These are phyloP conservation scores for Alternaria sp. DNA, from an alignment of 2,329 filamentous ascomycete species.

Conservation along the genomic window DNA sequence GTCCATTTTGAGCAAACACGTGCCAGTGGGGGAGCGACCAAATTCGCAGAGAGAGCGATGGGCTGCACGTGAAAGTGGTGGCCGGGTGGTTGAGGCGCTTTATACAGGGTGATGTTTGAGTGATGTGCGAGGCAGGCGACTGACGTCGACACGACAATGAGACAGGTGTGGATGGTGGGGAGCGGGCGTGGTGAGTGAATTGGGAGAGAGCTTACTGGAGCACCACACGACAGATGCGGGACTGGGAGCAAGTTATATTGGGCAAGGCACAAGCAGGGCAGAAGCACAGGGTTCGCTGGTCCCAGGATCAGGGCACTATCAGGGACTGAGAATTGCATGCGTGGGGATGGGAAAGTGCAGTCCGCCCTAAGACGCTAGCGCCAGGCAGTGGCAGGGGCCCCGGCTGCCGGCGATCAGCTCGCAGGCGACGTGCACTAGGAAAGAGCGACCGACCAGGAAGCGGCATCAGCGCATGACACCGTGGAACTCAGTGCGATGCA, in stretches of 20 bases:
- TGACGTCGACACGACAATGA: conserved; percentile 1
- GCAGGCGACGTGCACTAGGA: conserved; percentile 9
- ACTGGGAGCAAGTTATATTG: conserved; percentile 24
- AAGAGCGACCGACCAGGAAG: neutral
- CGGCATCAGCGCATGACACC: conserved; percentile 5
- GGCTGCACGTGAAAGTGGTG: conserved; percentile 29
- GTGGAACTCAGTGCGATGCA: neutral
- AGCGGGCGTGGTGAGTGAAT: conserved; percentile 1
- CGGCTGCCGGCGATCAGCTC: conserved; percentile 24
- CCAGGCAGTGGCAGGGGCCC: conserved; percentile 17
- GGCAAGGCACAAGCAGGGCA: conserved; percentile 27
- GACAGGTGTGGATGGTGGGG: neutral
- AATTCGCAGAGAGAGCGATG: conserved; percentile 13
- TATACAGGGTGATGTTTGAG: neutral
- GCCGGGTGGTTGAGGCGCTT: neutral
- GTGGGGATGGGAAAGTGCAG: conserved; percentile 16
- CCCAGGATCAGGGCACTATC: conserved; percentile 26
- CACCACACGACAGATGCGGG: conserved; percentile 20
- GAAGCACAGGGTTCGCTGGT: conserved; percentile 9
- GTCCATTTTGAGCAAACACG: conserved; percentile 53
- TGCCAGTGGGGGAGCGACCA: conserved; percentile 39
- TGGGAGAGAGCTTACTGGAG: conserved; percentile 17
- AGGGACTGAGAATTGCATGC: conserved; percentile 23
- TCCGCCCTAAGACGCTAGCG: conserved; percentile 17
- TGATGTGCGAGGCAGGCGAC: neutral